Base-by-base conservation (phyloP, 225 moss, liverwort and hornwort species). In the Rhytidiadelphus loreus region DNA sequence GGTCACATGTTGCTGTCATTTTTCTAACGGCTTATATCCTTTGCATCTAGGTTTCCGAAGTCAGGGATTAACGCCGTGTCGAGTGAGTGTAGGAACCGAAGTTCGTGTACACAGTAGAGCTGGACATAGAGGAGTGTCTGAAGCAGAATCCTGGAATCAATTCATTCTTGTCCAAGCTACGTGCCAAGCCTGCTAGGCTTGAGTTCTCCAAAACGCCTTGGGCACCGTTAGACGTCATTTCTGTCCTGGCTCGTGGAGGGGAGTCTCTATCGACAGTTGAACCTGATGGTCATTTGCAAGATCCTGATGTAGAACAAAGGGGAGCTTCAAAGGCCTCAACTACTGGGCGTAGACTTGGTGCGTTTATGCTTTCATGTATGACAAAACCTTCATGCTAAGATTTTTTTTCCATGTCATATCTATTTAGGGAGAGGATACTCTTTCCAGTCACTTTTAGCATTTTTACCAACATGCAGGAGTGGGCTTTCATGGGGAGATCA, bases 91-190 rank as follows among this genome's bases (percentile, higher is more conserved):
- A 98, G 97, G 91, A 93, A 68, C 99, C 95, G 62, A 96, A 90
- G 86, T 99, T 99, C 69, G 97, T 97, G 65, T 99, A 99, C 83
- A 96, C 99, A 37, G 66, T 99, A 56, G 95, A 99, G 90, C 79
- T 99, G 82, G 93, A 97, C 83, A 93, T 95, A 77, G 94, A 94
- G 86, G 93, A 91, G 60, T 95, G 96, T 63, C 52, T 95, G 89
- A 92, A 91, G 90, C 86, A 85, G 70, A 93, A 89, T 73, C 87
- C 94, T 58, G 83, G 84, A 74, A 93, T 92, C 55, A 94, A 82
- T 82, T 70, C 59, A 6, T 90, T 95, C 41, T 88, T 99, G 83
- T 93, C 92, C n/a, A 93, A 93, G 71, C 77, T 99, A 77, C 94
- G 92, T 46, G 91, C 82, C 77, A 90, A 91, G 82, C 94, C 92